Evolutionary conservation across 2,329 filamentous ascomycete species (phyloP).

Genomic region (Alternaria gansuensis): DNA sequence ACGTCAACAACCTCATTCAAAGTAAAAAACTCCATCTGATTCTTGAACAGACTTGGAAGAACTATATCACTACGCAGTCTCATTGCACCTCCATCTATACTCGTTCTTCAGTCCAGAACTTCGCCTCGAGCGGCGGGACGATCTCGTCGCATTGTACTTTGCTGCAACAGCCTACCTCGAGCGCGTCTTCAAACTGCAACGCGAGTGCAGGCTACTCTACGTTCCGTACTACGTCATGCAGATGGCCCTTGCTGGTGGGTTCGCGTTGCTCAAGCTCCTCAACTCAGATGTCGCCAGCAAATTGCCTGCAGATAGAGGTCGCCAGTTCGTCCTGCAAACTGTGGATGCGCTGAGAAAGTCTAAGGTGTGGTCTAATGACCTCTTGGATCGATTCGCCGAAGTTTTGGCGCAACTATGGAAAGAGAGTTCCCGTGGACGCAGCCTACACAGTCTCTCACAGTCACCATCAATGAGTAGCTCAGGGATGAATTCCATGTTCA

Average conservation of each 20-base stretch:
- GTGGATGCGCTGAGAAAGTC: slow-evolving; percentile 75
- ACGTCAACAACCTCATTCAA: neutral
- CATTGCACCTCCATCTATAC: slow-evolving; percentile 77
- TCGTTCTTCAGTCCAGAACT: slow-evolving; percentile 83
- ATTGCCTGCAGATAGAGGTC: slow-evolving; percentile 68
- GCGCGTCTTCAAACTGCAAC: slow-evolving; percentile 61
- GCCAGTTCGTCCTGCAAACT: slow-evolving; percentile 74
- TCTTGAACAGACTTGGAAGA: slow-evolving; percentile 54
- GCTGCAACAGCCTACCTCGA: slow-evolving; percentile 76
- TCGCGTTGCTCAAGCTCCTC: slow-evolving; percentile 77
- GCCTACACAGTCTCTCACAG: slow-evolving; percentile 50
- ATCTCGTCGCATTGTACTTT: slow-evolving; percentile 78
- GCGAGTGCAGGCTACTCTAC: slow-evolving; percentile 68
- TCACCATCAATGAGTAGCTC: slow-evolving; percentile 48
- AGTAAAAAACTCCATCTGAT: slow-evolving; percentile 43
- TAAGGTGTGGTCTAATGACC: slow-evolving; percentile 79
- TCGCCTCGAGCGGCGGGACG: slow-evolving; percentile 66
- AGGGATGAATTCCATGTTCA: slow-evolving; percentile 47
- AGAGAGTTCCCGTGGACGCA: slow-evolving; percentile 55
- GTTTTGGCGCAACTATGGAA: slow-evolving; percentile 91
- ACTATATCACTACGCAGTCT: slow-evolving; percentile 76
- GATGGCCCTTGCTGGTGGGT: slow-evolving; percentile 83
- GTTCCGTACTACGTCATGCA: slow-evolving; percentile 81
- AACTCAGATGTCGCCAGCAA: slow-evolving; percentile 78
- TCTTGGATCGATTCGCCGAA: slow-evolving; percentile 81